Evolutionary conservation across 306 rosid species (phyloP), one percentile per base, ranked within the genome.

Genomic region (Psophocarpus tetragonolobus): DNA sequence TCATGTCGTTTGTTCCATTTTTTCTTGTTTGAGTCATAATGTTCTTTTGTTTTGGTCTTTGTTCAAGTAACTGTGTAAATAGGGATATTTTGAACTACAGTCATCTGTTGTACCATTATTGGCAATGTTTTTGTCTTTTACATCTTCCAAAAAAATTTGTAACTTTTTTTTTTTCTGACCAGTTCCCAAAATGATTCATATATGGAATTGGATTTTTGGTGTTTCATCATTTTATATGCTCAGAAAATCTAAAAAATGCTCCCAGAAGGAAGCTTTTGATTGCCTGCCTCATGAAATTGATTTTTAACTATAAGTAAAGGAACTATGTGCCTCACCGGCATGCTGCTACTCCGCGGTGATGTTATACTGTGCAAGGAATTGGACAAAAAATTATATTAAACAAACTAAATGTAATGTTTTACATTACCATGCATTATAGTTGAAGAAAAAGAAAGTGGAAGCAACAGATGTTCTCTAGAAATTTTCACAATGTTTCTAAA

Each of bases 401-500:
- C 24, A 38, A 26, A 27, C 6, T 57, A 30, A 60, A 41, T 42
- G 30, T 58, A 24, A 62, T 60, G 45, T 79, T 79, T 18, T 61
- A 24, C 42, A 8, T 65, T 32, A 15, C 2, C 72, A 13, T 78
- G 54, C 32, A 17, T 36, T 23, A 13, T 62, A 36, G 4, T 64
- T n/a, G 24, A 27, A 67, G 63, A 30, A 68, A 60, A 27, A 45
- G 51, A 50, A 18, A 41, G 36, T 17, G 64, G 47, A 80, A 62
- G 74, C 47, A 10, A 29, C 17, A 20, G n/a, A 13, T 9, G 39
- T 33, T 58, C 58, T 15, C 60, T 50, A 67, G 62, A 76, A 39
- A 76, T 71, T 83, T 68, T 68, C 41, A 12, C 66, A 38, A 14
- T 26, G 17, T 60, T 68, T 23, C 29, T 48, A 51, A 51, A 11